Base-by-base conservation (phyloP, 1,284 basidiomycete species). In the Ustilago xerochloae region DNA sequence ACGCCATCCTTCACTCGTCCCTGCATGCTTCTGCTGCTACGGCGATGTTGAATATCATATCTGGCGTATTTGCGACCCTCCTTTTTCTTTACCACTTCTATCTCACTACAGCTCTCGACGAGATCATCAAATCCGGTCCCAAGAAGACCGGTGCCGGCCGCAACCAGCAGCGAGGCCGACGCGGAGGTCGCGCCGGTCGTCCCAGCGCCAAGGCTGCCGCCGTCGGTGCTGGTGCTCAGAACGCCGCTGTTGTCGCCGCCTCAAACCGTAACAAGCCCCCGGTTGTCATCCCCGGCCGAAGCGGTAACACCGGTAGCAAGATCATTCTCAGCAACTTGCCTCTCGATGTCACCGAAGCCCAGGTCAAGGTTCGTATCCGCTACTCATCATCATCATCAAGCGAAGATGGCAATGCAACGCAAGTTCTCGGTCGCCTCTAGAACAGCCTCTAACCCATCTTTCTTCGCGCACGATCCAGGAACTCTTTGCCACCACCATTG, bases 311-410 rank as follows among this genome's bases (percentile, higher is more conserved):
- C 26, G 80, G 80, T 39, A 81, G 92, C 86, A 98, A 98, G 88
- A 96, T 98, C 80, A 94, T 98, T 80, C 93, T 99, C 68, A 94
- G 93, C 79, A 97, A 97, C 85, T 90, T 99, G 60, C 96, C 96
- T 29, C 84, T 86, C n/a, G 96, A 99, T 84, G 96, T 99, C 51
- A 95, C 93, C 77, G 96, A 99, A 85, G 87, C 88, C 22, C 93
- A 97, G 86, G 90, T 99, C 85, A 93, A 92, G 97, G 80, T 76
- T 88, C 48, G 72, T 69, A 38, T 24, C 28, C 45, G 13, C 28
- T 30, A 30, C 30, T 30, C 13, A 33, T 51, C n/a, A n/a, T n/a
- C n/a, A n/a, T n/a, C n/a, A n/a, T n/a, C n/a, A n/a, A n/a, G n/a
- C n/a, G n/a, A n/a, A n/a, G n/a, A n/a, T n/a, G n/a, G n/a, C n/a